Conservation (phyloP, 2,329 filamentous ascomycete genomes). For the Byssothecium circinans region DNA sequence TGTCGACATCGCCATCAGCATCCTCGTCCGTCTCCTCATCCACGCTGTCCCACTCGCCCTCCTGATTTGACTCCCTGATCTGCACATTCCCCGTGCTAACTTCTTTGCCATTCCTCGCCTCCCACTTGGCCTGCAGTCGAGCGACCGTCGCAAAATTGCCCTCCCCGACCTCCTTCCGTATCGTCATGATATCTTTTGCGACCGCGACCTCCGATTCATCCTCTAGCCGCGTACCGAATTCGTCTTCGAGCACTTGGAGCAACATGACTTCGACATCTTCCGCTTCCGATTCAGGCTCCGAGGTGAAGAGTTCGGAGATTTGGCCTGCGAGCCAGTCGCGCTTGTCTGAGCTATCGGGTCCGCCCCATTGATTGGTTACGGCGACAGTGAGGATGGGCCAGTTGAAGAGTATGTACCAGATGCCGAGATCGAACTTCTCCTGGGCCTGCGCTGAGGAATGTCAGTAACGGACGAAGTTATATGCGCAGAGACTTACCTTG, state of each 20-base stretch:
- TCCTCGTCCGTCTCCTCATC: slow-evolving; percentile 57
- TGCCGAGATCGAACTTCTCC: slow-evolving; percentile 71
- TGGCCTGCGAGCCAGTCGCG: slow-evolving; percentile 95
- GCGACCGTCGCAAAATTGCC: slow-evolving; percentile 69
- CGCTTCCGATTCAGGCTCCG: slow-evolving; percentile 64
- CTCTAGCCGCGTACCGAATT: slow-evolving; percentile 91
- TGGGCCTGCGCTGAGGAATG: slow-evolving; percentile 25
- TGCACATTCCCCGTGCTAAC: slow-evolving; percentile 49
- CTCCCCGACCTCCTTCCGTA: slow-evolving; percentile 65
- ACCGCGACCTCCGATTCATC: slow-evolving; percentile 81
- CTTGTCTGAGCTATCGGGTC: slow-evolving; percentile 79
- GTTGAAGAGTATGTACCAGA: slow-evolving; percentile 80
- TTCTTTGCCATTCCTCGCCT: slow-evolving; percentile 61
- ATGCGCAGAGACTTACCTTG: not conserved
- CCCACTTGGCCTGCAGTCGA: slow-evolving; percentile 64
- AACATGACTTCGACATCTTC: slow-evolving; percentile 83
- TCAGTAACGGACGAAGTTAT: slow-evolving; percentile 8
- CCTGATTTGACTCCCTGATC: slow-evolving; percentile 62
- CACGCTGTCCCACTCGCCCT: slow-evolving; percentile 42
- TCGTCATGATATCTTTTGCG: slow-evolving; percentile 69
- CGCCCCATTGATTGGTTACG: slow-evolving; percentile 85
- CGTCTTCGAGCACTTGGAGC: slow-evolving; percentile 89
- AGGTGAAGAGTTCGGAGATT: slow-evolving; percentile 74
- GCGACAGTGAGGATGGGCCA: slow-evolving; percentile 89
- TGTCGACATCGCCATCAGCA: slow-evolving; percentile 37